phyloP scores from a whole-genome alignment of 1,284 basidiomycete genomes.

The Leucoagaricus sp. region DNA sequence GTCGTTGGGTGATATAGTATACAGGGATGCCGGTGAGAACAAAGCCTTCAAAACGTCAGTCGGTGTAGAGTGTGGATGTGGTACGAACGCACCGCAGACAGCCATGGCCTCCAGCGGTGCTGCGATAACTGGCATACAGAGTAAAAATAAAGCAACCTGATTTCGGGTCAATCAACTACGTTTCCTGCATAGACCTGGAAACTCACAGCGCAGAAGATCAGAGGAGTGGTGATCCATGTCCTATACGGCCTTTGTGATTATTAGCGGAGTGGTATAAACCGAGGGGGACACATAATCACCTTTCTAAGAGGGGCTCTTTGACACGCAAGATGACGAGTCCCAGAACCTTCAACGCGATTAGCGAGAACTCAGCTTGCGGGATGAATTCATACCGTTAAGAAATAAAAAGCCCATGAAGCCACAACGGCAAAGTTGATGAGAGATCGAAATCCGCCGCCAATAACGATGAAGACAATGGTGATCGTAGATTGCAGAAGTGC shows the following conservation, averaged over 20 bases:
- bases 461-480: constrained; percentile 74
- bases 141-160: constrained; percentile 86
- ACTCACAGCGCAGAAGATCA: constrained; percentile 87
- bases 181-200: not conserved
- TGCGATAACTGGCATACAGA: constrained; percentile 94
- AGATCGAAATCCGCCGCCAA: constrained; percentile 88
- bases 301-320: constrained; percentile 88
- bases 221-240: constrained; percentile 89
- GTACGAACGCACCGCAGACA: constrained; percentile 69
- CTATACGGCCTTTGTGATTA: constrained; percentile 73
- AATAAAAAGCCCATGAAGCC: constrained; percentile 90
- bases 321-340: constrained; percentile 87
- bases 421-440: constrained; percentile 90
- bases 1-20: constrained; percentile 77
- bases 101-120: constrained; percentile 88
- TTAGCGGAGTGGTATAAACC: not conserved
- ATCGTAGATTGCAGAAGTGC: constrained; percentile 76
- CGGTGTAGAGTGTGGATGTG: not conserved
- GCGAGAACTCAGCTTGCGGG: not conserved
- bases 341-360: constrained; percentile 57
- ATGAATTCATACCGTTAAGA: constrained; percentile 69
- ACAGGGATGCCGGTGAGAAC: constrained; percentile 79
- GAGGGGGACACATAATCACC: constrained; percentile 41
- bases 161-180: constrained; percentile 17
- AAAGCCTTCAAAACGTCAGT: constrained; percentile 47